A percentile compares a stretch with the other conserved stretches of the same genome.
phyloP scores from a whole-genome alignment of 495 filamentous ascomycete species.

The Beverwykella pulmonaria region DNA sequence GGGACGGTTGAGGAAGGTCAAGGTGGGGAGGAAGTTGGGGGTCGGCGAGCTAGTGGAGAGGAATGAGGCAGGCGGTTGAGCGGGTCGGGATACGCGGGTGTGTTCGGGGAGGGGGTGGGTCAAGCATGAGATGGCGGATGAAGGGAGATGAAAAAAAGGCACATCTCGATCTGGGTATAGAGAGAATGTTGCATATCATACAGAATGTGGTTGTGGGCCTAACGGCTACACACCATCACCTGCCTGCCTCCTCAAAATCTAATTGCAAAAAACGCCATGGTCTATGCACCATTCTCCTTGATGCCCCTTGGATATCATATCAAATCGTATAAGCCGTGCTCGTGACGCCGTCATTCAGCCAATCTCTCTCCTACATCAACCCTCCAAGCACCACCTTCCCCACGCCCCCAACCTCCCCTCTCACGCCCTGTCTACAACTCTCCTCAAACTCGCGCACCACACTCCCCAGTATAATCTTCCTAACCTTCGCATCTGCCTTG shows the following conservation, averaged over 20 bases:
- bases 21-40: constrained; percentile 75
- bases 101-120: too few relatives aligned
- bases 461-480: constrained; percentile 82
- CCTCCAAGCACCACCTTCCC: constrained; percentile 89
- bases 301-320: background rate
- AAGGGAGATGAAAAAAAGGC: too few relatives aligned
- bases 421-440: constrained; percentile 69
- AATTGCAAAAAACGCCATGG: constrained; percentile 1
- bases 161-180: too few relatives aligned
- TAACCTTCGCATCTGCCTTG: constrained; percentile 81
- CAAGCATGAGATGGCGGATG: too few relatives aligned
- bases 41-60: constrained; percentile 85
- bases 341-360: too few relatives aligned
- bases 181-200: too few relatives aligned
- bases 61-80: constrained; percentile 56
- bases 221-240: too few relatives aligned
- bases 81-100: too few relatives aligned
- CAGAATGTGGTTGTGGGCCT: too few relatives aligned
- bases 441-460: constrained; percentile 95
- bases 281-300: background rate
- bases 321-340: background rate
- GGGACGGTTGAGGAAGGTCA: constrained; percentile 55
- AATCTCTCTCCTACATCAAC: constrained; percentile 59
- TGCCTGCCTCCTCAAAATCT: too few relatives aligned
- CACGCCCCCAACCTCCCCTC: constrained; percentile 77